Evolutionary conservation across 768 basidiomycete genomes (phyloP).

Genomic region (Leucogyrophana mollusca): DNA sequence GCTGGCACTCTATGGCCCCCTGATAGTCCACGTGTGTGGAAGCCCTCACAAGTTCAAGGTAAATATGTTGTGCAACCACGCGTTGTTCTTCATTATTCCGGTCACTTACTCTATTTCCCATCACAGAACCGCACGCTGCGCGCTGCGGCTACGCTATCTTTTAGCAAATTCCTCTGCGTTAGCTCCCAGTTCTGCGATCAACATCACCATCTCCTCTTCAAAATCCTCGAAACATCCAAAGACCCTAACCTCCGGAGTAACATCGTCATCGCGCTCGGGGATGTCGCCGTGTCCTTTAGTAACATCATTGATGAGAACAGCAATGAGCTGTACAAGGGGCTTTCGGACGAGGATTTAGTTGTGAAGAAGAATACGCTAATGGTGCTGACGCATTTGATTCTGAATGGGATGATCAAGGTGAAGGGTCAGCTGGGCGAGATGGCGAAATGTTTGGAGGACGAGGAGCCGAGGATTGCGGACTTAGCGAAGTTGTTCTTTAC

Average conservation of each 20-base stretch:
- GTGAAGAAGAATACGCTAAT: slow-evolving; percentile 99
- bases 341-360: slow-evolving; percentile 80
- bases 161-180: slow-evolving; percentile 97
- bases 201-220: slow-evolving; percentile 87
- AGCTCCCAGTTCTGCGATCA: slow-evolving; percentile 92
- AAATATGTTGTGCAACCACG: too few relatives aligned
- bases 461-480: slow-evolving; percentile 83
- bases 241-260: slow-evolving; percentile 92
- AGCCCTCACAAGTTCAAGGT: slow-evolving; percentile 93
- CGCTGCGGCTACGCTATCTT: slow-evolving; percentile 81
- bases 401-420: slow-evolving; percentile 99
- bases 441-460: slow-evolving; percentile 98
- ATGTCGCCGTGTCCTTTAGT: slow-evolving; percentile 98
- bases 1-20: slow-evolving; percentile 81
- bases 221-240: slow-evolving; percentile 87
- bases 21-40: slow-evolving; percentile 88
- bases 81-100: too few relatives aligned
- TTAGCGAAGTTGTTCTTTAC: slow-evolving; percentile 98
- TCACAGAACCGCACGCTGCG: slow-evolving; percentile 85
- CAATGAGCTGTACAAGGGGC: slow-evolving; percentile 90
- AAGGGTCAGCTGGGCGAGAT: slow-evolving; percentile 99
- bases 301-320: slow-evolving; percentile 97
- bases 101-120: too few relatives aligned
- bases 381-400: slow-evolving; percentile 94
- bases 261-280: slow-evolving; percentile 96